A percentile compares a stretch with the other conserved stretches of the same genome.
Conservation (phyloP, 2,329 filamentous ascomycete species). For the Tolypocladium paradoxum region DNA sequence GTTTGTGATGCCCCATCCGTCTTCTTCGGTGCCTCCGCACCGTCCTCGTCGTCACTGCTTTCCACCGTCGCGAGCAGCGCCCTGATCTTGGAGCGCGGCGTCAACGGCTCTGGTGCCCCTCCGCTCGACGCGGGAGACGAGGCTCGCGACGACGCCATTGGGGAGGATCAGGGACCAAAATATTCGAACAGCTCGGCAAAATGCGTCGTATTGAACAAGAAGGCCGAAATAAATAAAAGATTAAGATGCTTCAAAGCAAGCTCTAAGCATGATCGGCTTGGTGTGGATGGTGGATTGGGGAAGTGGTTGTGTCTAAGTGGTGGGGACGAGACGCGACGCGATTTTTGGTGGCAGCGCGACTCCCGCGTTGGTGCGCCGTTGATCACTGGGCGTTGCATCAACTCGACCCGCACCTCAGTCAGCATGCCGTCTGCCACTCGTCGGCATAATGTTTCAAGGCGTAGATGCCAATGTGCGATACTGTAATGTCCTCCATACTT, state of each 20-base stretch:
- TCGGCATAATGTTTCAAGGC: not conserved
- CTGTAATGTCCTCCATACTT: too few relatives aligned
- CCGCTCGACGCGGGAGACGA: conserved; percentile 32
- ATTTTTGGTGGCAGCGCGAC: conserved; percentile 9
- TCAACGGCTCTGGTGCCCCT: conserved; percentile 31
- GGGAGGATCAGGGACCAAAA: not conserved
- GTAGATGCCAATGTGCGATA: too few relatives aligned
- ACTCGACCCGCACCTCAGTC: not conserved
- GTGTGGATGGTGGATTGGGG: not conserved
- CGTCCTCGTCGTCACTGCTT: conserved; percentile 36
- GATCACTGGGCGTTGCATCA: not conserved
- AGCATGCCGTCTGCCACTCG: not conserved
- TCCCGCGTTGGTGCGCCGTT: not conserved
- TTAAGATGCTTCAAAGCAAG: not conserved
- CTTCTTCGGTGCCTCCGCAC: conserved; percentile 3
- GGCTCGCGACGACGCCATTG: conserved; percentile 39
- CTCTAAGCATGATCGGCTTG: not conserved
- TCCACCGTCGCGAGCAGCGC: conserved; percentile 41
- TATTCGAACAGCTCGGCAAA: not conserved
- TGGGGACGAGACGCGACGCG: conserved; percentile 21
- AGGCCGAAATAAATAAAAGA: not conserved
- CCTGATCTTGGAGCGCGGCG: conserved; percentile 44
- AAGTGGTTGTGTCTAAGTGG: conserved; percentile 8
- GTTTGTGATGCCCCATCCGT: not conserved
- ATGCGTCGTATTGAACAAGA: not conserved